A percentile compares a stretch with the other conserved stretches of the same genome.
Evolutionary conservation across 345 rosid genomes (phyloP).

Genomic region (Ailanthus altissimus): DNA sequence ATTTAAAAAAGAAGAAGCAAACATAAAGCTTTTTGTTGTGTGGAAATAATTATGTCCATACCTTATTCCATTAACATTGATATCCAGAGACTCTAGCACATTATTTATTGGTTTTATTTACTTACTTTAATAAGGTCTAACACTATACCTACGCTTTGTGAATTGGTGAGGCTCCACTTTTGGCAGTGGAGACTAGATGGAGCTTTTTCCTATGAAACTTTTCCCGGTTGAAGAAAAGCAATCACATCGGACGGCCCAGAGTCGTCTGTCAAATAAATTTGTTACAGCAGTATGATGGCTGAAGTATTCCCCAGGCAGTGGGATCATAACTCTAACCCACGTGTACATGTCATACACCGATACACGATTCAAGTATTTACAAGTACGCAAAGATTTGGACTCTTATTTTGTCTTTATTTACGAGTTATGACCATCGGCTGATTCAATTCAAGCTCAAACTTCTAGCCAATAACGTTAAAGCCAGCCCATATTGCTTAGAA

Average conservation of each 20-base stretch:
- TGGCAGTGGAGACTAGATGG: background rate
- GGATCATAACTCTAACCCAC: background rate
- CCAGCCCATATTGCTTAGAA: background rate
- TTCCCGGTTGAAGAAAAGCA: background rate
- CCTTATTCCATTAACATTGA: background rate
- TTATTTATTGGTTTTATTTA: background rate
- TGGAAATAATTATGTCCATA: background rate
- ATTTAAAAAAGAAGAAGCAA: background rate
- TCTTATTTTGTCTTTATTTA: background rate
- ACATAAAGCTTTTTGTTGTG: background rate
- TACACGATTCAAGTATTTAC: background rate
- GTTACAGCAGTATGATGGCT: background rate
- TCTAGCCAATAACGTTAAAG: background rate
- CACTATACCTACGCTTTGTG: slow-evolving; percentile 4
- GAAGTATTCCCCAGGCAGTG: background rate
- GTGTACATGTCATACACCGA: background rate
- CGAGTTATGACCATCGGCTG: background rate
- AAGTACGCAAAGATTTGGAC: background rate
- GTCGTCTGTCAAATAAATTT: background rate
- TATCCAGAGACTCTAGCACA: background rate
- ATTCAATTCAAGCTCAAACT: background rate
- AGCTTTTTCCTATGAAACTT: background rate
- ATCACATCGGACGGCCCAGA: slow-evolving; percentile 13
- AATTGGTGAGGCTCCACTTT: slow-evolving; percentile 10
- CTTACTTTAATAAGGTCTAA: background rate